These are phyloP conservation scores for Coleophoma crateriformis DNA, from an alignment of 2,329 filamentous ascomycete genomes.

Conservation along the genomic window DNA sequence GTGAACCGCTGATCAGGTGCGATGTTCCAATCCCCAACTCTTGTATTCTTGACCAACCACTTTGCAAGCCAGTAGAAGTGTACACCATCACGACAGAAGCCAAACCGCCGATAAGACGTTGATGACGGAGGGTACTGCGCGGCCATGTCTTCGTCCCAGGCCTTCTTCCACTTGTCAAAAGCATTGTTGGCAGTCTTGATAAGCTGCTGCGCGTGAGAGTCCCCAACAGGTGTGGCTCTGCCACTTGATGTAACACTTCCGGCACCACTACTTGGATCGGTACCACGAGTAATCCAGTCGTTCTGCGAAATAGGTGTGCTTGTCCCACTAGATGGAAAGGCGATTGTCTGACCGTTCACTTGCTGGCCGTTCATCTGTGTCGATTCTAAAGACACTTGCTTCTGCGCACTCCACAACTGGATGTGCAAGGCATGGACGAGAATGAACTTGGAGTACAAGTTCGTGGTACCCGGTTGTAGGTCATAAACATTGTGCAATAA, in stretches of 20 bases:
- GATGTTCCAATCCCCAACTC: conserved; percentile 44
- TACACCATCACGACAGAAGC: conserved; percentile 66
- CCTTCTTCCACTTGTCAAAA: conserved; percentile 66
- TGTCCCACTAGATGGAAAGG: conserved; percentile 34
- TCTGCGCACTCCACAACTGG: conserved; percentile 49
- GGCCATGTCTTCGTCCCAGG: conserved; percentile 66
- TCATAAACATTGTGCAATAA: conserved; percentile 53
- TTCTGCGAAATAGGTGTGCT: conserved; percentile 52
- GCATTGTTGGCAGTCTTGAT: conserved; percentile 45
- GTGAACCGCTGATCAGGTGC: conserved; percentile 53
- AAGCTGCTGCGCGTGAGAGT: conserved; percentile 30
- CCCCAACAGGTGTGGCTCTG: conserved; percentile 39
- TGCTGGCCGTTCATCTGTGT: conserved; percentile 7
- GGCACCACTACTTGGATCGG: conserved; percentile 34
- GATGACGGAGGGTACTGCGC: conserved; percentile 56
- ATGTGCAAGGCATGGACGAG: conserved; percentile 64
- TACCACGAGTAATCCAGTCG: conserved; percentile 47
- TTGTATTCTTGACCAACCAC: conserved; percentile 54
- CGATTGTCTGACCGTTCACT: conserved; percentile 6
- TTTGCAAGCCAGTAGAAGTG: conserved; percentile 71
- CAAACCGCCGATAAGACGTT: conserved; percentile 53
- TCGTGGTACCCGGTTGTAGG: conserved; percentile 61
- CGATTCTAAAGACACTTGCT: conserved; percentile 30
- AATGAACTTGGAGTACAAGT: conserved; percentile 69
- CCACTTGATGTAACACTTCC: conserved; percentile 40